Evolutionary conservation across 1,284 basidiomycete genomes (phyloP).

Genomic region (Coniferiporia sulphurascens): DNA sequence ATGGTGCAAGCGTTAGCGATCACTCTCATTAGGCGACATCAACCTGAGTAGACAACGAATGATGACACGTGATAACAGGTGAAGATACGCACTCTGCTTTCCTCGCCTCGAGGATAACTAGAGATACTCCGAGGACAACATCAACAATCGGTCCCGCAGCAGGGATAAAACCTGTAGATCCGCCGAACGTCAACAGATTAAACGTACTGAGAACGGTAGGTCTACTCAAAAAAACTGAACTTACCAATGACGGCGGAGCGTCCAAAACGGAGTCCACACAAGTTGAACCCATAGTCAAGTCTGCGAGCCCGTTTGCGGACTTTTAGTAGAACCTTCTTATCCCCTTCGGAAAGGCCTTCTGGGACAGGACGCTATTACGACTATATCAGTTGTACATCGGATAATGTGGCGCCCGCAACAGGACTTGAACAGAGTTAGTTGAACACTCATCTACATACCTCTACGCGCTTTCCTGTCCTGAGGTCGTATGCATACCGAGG

Average conservation of each 20-base stretch:
- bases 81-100: constrained; percentile 50
- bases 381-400: not conserved
- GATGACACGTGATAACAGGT: not conserved
- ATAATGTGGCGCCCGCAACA: not conserved
- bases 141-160: constrained; percentile 65
- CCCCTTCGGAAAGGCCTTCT: constrained; percentile 71
- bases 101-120: constrained; percentile 74
- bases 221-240: constrained; percentile 12
- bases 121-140: constrained; percentile 64
- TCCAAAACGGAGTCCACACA: constrained; percentile 65
- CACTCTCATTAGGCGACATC: not conserved
- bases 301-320: constrained; percentile 81
- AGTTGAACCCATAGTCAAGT: constrained; percentile 72
- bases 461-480: not conserved
- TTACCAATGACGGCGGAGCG: constrained; percentile 72
- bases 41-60: not conserved
- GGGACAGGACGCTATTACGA: constrained; percentile 59
- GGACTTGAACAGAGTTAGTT: too few relatives aligned
- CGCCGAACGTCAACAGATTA: not conserved
- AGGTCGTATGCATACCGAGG: not conserved
- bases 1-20: constrained; percentile 11
- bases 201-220: not conserved
- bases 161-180: constrained; percentile 57
- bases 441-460: not conserved
- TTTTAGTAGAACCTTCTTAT: constrained; percentile 68